Base-by-base conservation (phyloP, 2,329 filamentous ascomycete genomes). In the Bisporella sp. region DNA sequence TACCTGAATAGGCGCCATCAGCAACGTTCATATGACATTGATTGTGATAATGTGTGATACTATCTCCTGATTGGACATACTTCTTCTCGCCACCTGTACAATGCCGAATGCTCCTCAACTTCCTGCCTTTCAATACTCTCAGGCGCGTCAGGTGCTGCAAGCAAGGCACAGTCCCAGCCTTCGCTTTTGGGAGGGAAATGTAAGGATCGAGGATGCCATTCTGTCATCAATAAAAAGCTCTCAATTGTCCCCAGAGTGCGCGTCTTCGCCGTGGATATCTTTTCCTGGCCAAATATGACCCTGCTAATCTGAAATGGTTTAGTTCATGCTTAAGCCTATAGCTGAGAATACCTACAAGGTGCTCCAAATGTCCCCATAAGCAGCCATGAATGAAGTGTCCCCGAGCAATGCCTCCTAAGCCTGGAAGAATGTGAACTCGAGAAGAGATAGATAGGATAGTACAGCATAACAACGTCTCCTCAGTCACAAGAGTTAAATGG, bases 371-470 rank as follows among this genome's bases (percentile, higher is more conserved):
- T 35, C 75, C 70, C 76, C 76, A 79, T 2, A 79, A 62, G 12
- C 75, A 67, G 31, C 77, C 69, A 50, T 79, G 76, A 6, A 79
- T 71, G 49, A 77, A 74, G 54, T 76, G 74, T 31, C 73, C 73
- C 30, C 75, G 66, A 0, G 74, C 74, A 2, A 72, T 67, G 13
- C 71, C 70, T 1, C 70, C 69, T 5, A 66, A 62, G 0, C 71
- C 71, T 1, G 67, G 66, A 1, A 74, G 61, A 9, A 69, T 58
- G 51, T 73, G 69, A 52, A 78, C 77, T 3, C 76, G 72, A 3
- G 76, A 77, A 1, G 76, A 79, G 1, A 79, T 71, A 71, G 76
- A 77, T 0, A 79, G 63, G 4, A 79, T 76, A 0, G 74, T 76
- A 37, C 68, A 73, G 49, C 75, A 79, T 1, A 79, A 62, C 4